Percentiles rank a stretch among this genome's conserved stretches.
Evolutionary conservation across 2,329 filamentous ascomycete species (phyloP).

Genomic region (Fusarium stilboides): DNA sequence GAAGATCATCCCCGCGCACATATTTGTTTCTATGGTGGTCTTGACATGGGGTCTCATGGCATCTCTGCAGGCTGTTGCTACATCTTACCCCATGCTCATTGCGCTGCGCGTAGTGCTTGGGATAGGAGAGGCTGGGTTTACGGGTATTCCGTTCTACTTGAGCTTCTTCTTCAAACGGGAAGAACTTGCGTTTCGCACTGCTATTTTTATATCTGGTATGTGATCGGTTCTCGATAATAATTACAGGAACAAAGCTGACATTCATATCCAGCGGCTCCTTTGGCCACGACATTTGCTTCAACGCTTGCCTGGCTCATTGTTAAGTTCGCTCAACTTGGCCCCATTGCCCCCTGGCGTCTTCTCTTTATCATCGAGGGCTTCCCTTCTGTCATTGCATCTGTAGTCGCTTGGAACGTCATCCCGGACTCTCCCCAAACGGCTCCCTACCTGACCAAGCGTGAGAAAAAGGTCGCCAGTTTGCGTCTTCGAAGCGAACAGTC

Average conservation of each 20-base stretch:
- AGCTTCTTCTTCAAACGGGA: conserved; percentile 75
- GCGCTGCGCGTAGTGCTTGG: conserved; percentile 71
- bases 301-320: conserved; percentile 85
- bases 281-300: conserved; percentile 85
- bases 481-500: conserved; percentile 72
- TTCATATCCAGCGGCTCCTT: conserved; percentile 78
- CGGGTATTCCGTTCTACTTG: conserved; percentile 74
- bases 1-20: conserved; percentile 72
- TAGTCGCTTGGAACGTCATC: conserved; percentile 80
- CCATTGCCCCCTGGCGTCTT: conserved; percentile 87
- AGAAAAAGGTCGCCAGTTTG: conserved; percentile 79
- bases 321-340: conserved; percentile 73
- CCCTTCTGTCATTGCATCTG: conserved; percentile 82
- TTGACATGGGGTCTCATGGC: conserved; percentile 85
- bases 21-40: conserved; percentile 74
- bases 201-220: conserved; percentile 84
- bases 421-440: conserved; percentile 82
- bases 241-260: conserved; percentile 10
- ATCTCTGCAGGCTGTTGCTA: conserved; percentile 78
- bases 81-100: conserved; percentile 73
- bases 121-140: conserved; percentile 76
- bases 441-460: conserved; percentile 72
- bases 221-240: conserved; percentile 26
- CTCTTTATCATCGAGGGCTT: conserved; percentile 90
- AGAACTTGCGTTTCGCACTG: conserved; percentile 88